Evolutionary conservation across 2,329 filamentous ascomycete species (phyloP).

Genomic region (Graphilbum fragrans): DNA sequence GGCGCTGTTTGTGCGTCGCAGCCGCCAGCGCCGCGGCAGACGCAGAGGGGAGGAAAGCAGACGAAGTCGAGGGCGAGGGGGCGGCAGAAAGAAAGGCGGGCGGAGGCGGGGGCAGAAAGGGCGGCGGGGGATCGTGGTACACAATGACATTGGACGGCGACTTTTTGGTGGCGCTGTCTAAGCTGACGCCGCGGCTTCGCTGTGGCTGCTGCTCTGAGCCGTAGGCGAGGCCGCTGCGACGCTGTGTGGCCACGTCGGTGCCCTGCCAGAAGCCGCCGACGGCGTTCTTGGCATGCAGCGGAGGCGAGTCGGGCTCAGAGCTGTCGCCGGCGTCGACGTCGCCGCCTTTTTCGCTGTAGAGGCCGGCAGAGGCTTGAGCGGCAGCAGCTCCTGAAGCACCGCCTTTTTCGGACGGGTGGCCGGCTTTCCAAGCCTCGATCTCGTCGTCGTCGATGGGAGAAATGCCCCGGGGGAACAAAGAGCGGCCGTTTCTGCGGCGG

Average conservation of each 20-base stretch:
- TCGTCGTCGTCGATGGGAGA: conserved; percentile 54
- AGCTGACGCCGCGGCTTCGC: background rate
- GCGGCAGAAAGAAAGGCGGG: background rate
- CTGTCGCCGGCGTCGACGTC: background rate
- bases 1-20: conserved; percentile 6
- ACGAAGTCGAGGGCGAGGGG: background rate
- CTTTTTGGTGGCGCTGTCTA: conserved; percentile 17
- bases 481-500: conserved; percentile 18
- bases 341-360: background rate
- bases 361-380: too few relatives aligned
- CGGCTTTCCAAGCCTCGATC: conserved; percentile 50
- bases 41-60: background rate
- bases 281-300: background rate
- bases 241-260: background rate
- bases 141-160: conserved; percentile 39
- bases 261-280: background rate
- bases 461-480: conserved; percentile 40
- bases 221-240: conserved; percentile 1
- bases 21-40: background rate
- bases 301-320: background rate
- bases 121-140: conserved; percentile 24
- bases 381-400: background rate
- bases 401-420: conserved; percentile 18
- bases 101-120: background rate
- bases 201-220: background rate